These are phyloP conservation scores for Talaromyces sp. DNA, from an alignment of 2,329 filamentous ascomycete genomes.

Conservation along the genomic window DNA sequence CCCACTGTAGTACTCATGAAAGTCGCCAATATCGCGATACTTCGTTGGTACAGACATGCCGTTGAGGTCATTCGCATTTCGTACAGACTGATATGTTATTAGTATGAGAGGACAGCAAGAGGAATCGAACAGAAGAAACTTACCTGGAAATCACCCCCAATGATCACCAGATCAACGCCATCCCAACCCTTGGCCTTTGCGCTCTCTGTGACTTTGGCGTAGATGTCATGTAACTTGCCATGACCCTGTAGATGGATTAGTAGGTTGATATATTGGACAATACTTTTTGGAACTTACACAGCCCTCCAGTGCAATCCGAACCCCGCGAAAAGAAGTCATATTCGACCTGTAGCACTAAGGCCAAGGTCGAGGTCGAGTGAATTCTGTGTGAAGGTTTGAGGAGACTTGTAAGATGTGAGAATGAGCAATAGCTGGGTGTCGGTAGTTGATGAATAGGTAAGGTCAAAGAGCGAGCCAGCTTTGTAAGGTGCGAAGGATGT, in stretches of 20 bases:
- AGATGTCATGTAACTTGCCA: conserved; percentile 88
- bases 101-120: conserved; percentile 11
- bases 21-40: conserved; percentile 85
- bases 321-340: background rate
- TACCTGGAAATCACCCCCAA: conserved; percentile 93
- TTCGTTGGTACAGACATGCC: conserved; percentile 88
- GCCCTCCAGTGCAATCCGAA: conserved; percentile 82
- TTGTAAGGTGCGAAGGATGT: background rate
- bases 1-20: conserved; percentile 90
- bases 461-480: background rate
- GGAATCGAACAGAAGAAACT: conserved; percentile 11
- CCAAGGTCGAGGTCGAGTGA: background rate
- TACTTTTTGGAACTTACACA: conserved; percentile 60
- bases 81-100: conserved; percentile 62
- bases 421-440: background rate
- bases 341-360: background rate
- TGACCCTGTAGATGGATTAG: conserved; percentile 64
- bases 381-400: background rate
- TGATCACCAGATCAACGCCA: conserved; percentile 83
- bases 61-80: conserved; percentile 82
- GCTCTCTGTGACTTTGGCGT: conserved; percentile 69
- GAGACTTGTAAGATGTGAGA: background rate
- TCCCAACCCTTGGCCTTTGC: conserved; percentile 73
- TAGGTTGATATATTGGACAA: conserved; percentile 16
- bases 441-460: background rate